These are phyloP conservation scores for Scorias spongiosa DNA, from an alignment of 2,329 filamentous ascomycete genomes.

Conservation along the genomic window DNA sequence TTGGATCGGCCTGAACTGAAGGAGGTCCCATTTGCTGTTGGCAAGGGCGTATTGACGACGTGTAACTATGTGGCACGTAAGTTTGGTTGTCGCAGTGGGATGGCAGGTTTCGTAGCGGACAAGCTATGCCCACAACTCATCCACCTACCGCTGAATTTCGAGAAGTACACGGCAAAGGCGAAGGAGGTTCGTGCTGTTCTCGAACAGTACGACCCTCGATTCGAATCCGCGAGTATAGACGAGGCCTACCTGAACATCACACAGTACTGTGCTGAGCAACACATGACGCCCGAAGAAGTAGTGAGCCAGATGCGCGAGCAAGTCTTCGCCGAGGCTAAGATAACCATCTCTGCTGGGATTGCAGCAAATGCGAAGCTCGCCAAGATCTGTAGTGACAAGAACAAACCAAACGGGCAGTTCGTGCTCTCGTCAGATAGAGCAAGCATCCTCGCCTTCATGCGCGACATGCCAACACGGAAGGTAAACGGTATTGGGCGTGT, in stretches of 20 bases:
- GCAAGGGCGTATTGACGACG: slow-evolving; percentile 53
- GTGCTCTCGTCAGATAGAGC: slow-evolving; percentile 54
- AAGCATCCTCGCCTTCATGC: slow-evolving; percentile 75
- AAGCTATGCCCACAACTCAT: slow-evolving; percentile 82
- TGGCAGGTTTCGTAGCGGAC: slow-evolving; percentile 91
- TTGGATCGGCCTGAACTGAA: slow-evolving; percentile 63
- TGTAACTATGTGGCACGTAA: slow-evolving; percentile 83
- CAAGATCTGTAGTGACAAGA: slow-evolving; percentile 89
- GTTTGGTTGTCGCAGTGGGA: slow-evolving; percentile 82
- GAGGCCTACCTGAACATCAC: slow-evolving; percentile 96
- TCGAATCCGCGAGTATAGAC: slow-evolving; percentile 87
- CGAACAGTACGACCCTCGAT: slow-evolving; percentile 74
- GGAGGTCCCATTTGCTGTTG: slow-evolving; percentile 80
- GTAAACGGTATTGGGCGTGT: slow-evolving; percentile 93
- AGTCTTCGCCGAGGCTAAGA: slow-evolving; percentile 57
- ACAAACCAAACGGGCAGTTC: slow-evolving; percentile 94
- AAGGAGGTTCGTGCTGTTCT: slow-evolving; percentile 72
- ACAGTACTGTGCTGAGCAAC: slow-evolving; percentile 55
- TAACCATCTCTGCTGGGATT: slow-evolving; percentile 89
- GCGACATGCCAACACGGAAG: slow-evolving; percentile 66
- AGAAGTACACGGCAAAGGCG: slow-evolving; percentile 83
- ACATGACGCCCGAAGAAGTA: slow-evolving; percentile 53
- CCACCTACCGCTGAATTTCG: slow-evolving; percentile 69
- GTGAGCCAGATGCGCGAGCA: slow-evolving; percentile 65
- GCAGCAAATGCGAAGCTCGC: slow-evolving; percentile 85